Evolutionary conservation across 2,329 filamentous ascomycete genomes (phyloP).

Genomic region (Pestalotiopsis sp.): DNA sequence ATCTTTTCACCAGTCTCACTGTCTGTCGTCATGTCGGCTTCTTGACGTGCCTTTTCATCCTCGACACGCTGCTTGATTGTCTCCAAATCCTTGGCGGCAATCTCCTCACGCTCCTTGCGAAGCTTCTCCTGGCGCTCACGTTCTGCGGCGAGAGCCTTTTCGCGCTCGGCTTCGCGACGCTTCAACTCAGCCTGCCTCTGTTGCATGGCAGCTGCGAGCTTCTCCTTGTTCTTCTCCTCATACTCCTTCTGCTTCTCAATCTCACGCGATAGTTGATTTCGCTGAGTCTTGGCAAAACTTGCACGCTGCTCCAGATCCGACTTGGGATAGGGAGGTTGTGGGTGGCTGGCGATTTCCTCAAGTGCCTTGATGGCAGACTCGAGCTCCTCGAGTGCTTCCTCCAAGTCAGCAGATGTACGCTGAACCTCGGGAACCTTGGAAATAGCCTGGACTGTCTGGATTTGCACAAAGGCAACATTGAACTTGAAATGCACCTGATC

Average conservation of each 20-base stretch:
- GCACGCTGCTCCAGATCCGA: constrained; percentile 91
- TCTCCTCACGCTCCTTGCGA: constrained; percentile 80
- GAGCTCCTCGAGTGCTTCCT: constrained; percentile 78
- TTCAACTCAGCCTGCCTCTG: constrained; percentile 79
- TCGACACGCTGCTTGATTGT: constrained; percentile 72
- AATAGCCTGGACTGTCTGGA: constrained; percentile 85
- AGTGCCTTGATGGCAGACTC: constrained; percentile 81
- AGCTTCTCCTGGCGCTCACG: constrained; percentile 79
- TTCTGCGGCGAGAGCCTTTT: constrained; percentile 68
- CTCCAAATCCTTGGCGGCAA: constrained; percentile 75
- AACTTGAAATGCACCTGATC: constrained; percentile 93
- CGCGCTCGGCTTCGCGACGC: constrained; percentile 76
- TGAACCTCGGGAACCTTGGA: constrained; percentile 75
- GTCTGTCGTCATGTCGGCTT: constrained; percentile 81
- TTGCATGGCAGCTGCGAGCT: constrained; percentile 79
- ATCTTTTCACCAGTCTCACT: constrained; percentile 80
- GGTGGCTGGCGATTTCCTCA: constrained; percentile 64
- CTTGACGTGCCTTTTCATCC: constrained; percentile 68
- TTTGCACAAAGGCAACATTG: constrained; percentile 97
- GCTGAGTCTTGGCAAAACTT: constrained; percentile 97
- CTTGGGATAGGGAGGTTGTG: constrained; percentile 82
- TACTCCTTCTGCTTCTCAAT: constrained; percentile 86
- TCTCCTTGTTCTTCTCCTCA: constrained; percentile 89
- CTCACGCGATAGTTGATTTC: constrained; percentile 85
- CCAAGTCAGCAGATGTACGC: constrained; percentile 77